These are phyloP conservation scores for Aspergillus hiratsukae DNA, from an alignment of 2,329 filamentous ascomycete species.

Conservation along the genomic window DNA sequence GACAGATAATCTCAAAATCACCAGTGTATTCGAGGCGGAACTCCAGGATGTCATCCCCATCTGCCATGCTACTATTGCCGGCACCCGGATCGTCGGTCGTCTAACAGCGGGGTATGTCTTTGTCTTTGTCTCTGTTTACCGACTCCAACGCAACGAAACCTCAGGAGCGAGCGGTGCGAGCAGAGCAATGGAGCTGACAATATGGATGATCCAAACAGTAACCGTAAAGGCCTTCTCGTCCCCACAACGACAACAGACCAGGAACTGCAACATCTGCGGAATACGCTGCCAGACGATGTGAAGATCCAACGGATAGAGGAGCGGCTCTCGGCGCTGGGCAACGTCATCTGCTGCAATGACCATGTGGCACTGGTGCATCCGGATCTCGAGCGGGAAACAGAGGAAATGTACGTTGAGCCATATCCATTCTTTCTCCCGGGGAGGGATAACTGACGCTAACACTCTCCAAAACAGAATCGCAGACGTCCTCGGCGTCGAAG, in stretches of 20 bases:
- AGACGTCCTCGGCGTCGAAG: constrained; percentile 68
- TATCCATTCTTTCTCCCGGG: neutral
- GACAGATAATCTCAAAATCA: constrained; percentile 1
- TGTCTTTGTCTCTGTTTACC: neutral
- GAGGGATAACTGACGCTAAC: constrained; percentile 3
- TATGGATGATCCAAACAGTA: constrained; percentile 49
- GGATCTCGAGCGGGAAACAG: constrained; percentile 93
- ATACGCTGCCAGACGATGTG: constrained; percentile 84
- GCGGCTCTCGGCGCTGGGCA: constrained; percentile 88
- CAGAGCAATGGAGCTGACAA: neutral
- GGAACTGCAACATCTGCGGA: constrained; percentile 94
- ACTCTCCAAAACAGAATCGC: constrained; percentile 56
- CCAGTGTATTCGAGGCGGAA: constrained; percentile 91
- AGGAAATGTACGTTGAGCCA: constrained; percentile 65
- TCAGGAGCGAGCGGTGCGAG: neutral
- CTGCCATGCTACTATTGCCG: constrained; percentile 92
- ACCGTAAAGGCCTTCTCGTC: constrained; percentile 93
- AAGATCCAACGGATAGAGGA: constrained; percentile 98
- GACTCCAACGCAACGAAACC: neutral
- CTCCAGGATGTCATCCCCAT: constrained; percentile 96
- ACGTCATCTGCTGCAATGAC: constrained; percentile 95
- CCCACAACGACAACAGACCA: constrained; percentile 96
- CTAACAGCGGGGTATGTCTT: constrained; percentile 76
- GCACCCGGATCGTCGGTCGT: constrained; percentile 91
- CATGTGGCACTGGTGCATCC: constrained; percentile 95